phyloP scores from a whole-genome alignment of 2,329 filamentous ascomycete genomes.

The Fusarium sp. region DNA sequence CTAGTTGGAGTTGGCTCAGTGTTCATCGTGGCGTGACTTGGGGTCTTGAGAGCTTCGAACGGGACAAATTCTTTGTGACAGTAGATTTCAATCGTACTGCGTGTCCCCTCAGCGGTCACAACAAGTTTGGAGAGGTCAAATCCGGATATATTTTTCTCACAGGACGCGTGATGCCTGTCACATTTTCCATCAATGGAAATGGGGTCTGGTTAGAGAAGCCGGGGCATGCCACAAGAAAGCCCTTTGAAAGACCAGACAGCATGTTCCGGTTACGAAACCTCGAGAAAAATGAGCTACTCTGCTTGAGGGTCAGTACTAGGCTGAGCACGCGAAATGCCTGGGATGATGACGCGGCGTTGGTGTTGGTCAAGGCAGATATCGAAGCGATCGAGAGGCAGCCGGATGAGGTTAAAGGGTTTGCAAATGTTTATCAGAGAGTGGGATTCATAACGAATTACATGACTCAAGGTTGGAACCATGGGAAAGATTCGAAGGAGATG shows the following conservation, averaged over 20 bases:
- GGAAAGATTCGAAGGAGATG: constrained; percentile 23
- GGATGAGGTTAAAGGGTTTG: constrained; percentile 24
- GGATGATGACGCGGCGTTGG: constrained; percentile 39
- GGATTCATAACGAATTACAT: constrained; percentile 37
- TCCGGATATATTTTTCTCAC: constrained; percentile 43
- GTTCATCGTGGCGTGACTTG: constrained; percentile 42
- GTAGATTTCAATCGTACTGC: constrained; percentile 28
- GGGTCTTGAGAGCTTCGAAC: constrained; percentile 26
- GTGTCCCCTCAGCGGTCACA: constrained; percentile 21
- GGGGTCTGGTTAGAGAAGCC: constrained; percentile 23
- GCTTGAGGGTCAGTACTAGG: constrained; percentile 28
- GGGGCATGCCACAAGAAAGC: background rate
- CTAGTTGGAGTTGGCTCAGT: constrained; percentile 49
- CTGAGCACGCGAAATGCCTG: constrained; percentile 16
- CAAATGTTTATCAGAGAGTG: constrained; percentile 35
- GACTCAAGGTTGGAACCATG: constrained; percentile 31
- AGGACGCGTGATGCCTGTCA: constrained; percentile 25
- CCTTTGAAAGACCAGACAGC: constrained; percentile 35
- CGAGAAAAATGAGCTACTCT: constrained; percentile 14
- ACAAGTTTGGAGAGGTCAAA: constrained; percentile 35
- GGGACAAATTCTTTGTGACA: constrained; percentile 21
- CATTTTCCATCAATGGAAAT: constrained; percentile 3
- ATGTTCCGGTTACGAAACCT: constrained; percentile 23
- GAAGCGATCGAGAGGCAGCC: constrained; percentile 25
- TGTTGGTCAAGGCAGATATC: constrained; percentile 26